A percentile compares a stretch with the other conserved stretches of the same genome.
Evolutionary conservation across 108 stramenopile genomes (phyloP).

Genomic region (Cafeteria roenbergensis): DNA sequence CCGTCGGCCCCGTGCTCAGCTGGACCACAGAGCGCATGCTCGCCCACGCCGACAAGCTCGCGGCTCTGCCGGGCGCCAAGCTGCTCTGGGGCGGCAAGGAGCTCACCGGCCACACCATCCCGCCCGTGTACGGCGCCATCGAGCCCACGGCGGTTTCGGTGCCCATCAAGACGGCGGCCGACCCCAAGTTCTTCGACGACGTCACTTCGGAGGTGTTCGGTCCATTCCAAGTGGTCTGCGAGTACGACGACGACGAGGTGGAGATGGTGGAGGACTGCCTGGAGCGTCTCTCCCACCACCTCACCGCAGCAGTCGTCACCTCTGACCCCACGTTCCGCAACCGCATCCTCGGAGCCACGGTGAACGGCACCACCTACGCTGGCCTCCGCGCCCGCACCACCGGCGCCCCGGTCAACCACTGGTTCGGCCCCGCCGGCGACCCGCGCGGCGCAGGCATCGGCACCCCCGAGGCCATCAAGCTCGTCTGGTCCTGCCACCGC

Average conservation of each 20-base stretch:
- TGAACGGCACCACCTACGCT: conserved; percentile 92
- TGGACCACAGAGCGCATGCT: conserved; percentile 67
- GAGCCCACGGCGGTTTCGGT: conserved; percentile 91
- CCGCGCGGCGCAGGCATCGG: conserved; percentile 80
- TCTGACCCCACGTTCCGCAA: conserved; percentile 70
- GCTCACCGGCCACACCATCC: conserved; percentile 65
- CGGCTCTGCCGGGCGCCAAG: conserved; percentile 60
- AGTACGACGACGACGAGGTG: conserved; percentile 63
- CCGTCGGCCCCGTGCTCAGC: conserved; percentile 81
- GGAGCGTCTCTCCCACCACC: conserved; percentile 81
- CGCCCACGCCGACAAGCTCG: conserved; percentile 55
- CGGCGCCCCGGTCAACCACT: conserved; percentile 97
- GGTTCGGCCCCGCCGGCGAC: conserved; percentile 91
- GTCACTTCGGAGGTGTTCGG: conserved; percentile 83
- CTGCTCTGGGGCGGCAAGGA: conserved; percentile 76
- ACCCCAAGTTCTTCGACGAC: conserved; percentile 56
- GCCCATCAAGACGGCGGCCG: conserved; percentile 73
- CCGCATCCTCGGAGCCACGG: conserved; percentile 69
- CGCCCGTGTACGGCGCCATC: conserved; percentile 74
- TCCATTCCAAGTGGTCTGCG: conserved; percentile 84
- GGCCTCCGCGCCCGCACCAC: conserved; percentile 89
- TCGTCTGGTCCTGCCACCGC: conserved; percentile 92
- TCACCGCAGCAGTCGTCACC: conserved; percentile 90
- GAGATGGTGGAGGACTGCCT: conserved; percentile 62
- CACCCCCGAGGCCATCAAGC: conserved; percentile 87